Base-by-base conservation (phyloP, 2,329 filamentous ascomycete genomes). In the Neoascochyta sp. region DNA sequence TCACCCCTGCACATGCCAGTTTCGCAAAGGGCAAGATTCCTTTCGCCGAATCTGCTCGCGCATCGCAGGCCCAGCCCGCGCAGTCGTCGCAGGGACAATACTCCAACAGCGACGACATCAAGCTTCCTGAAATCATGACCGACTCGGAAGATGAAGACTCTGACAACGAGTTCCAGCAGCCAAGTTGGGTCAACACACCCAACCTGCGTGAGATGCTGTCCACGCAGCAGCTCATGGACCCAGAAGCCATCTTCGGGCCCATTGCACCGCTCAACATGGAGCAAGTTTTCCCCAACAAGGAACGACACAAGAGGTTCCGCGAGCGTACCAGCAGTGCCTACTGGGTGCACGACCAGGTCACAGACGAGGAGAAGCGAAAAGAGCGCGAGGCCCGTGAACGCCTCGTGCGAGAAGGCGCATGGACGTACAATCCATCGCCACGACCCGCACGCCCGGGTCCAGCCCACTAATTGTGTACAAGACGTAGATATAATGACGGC, bases 321-420 rank as follows among this genome's bases (percentile, higher is more conserved):
- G 81, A 86, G 29, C 77, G 92, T 33, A 95, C 90, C 4, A 94
- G 86, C 49, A 95, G 87, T 64, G 93, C 93, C 19, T 93, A 95
- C 66, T 98, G 92, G 92, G 82, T 77, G 54, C 72, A 82, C 3
- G 93, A 98, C 62, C 72, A 75, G 24, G 71, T 98, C 48, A 95
- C 89, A 0, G 83, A 89, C 45, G 89, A 93, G 36, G 89, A 95
- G 55, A 86, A 93, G 52, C 70, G 77, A 31, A 83, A 78, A 56
- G 89, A 95, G 65, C 67, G 84, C 49, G 81, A 84, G 39, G 84
- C 83, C 34, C 75, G 89, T 40, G 85, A 93, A 62, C 78, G 81
- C 55, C 73, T 95, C 57, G 76, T 84, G 29, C 73, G 82, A 40
- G 86, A 95, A 46, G 89, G 89, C 4, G 87, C 85, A 1, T 95